phyloP scores from a whole-genome alignment of 2,329 filamentous ascomycete species.

The Colletotrichum gigasporum region DNA sequence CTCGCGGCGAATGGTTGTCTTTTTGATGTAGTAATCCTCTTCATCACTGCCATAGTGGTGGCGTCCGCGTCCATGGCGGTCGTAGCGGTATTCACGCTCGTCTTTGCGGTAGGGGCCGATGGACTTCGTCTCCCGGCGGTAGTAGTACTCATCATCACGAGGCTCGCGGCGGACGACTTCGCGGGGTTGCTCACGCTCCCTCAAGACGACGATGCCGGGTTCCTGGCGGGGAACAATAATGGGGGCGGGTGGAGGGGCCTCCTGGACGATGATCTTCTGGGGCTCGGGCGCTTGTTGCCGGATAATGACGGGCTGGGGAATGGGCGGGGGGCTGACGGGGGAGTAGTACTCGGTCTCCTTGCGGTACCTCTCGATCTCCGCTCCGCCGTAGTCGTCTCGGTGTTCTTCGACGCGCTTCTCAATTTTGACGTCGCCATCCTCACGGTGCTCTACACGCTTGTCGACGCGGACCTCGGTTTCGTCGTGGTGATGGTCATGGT shows the following conservation, averaged over 20 bases:
- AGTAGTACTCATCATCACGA: constrained; percentile 61
- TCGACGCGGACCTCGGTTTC: constrained; percentile 54
- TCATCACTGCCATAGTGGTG: constrained; percentile 49
- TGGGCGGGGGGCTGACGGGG: constrained; percentile 56
- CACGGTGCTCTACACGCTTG: constrained; percentile 50
- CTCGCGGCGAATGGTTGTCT: constrained; percentile 60
- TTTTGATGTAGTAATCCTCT: constrained; percentile 51
- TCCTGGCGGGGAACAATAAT: constrained; percentile 59
- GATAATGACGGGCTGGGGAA: constrained; percentile 60
- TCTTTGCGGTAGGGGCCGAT: constrained; percentile 43
- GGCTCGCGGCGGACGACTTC: constrained; percentile 48
- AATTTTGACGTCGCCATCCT: constrained; percentile 62
- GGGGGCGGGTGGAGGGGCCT: constrained; percentile 62
- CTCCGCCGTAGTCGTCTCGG: constrained; percentile 53
- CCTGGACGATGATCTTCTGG: constrained; percentile 69
- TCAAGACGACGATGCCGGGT: constrained; percentile 54
- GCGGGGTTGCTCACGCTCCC: constrained; percentile 50
- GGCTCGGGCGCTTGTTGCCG: constrained; percentile 63
- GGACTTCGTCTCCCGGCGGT: constrained; percentile 57
- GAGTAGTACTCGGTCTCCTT: constrained; percentile 72
- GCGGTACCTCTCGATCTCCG: constrained; percentile 67
- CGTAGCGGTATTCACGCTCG: constrained; percentile 41
- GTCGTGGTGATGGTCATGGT: constrained; percentile 36
- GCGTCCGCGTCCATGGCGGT: constrained; percentile 46
- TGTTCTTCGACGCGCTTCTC: constrained; percentile 64